Evolutionary conservation across 768 basidiomycete species (phyloP).

Genomic region (Daedalea quercina): DNA sequence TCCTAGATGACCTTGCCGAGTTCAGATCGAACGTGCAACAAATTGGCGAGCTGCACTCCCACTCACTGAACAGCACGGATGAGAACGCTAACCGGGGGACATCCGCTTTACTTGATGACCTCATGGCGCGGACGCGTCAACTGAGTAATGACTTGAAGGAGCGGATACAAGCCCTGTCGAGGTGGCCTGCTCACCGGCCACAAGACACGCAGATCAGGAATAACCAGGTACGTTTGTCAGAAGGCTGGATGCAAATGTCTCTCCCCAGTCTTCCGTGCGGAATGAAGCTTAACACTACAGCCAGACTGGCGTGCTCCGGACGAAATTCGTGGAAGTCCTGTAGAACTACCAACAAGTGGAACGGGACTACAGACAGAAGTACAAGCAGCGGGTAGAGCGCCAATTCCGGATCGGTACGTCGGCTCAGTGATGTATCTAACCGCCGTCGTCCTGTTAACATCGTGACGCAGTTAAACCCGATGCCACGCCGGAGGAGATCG

Average conservation of each 20-base stretch:
- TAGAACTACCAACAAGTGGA: conserved; percentile 83
- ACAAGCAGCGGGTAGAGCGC: conserved; percentile 77
- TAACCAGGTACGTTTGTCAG: conserved; percentile 49
- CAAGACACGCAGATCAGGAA: conserved; percentile 70
- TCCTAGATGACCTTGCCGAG: conserved; percentile 62
- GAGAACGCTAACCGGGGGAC: conserved; percentile 57
- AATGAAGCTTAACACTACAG: not conserved
- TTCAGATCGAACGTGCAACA: conserved; percentile 66
- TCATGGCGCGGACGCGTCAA: conserved; percentile 66
- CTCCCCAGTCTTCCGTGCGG: not conserved
- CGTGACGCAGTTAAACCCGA: conserved; percentile 73
- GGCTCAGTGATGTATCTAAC: too few relatives aligned
- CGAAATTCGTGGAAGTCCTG: conserved; percentile 74
- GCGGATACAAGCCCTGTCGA: conserved; percentile 65
- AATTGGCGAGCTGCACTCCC: conserved; percentile 69
- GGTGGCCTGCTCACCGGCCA: conserved; percentile 50
- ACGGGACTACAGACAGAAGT: conserved; percentile 68
- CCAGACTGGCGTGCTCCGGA: conserved; percentile 18
- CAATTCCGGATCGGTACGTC: conserved; percentile 79
- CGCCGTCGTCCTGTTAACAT: not conserved
- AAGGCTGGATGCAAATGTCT: not conserved
- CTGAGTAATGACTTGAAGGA: conserved; percentile 64
- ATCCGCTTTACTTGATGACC: conserved; percentile 55
- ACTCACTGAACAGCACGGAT: conserved; percentile 71
- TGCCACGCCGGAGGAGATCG: conserved; percentile 84